Evolutionary conservation across 768 basidiomycete species (phyloP).

Genomic region (Wakefieldia striispora): DNA sequence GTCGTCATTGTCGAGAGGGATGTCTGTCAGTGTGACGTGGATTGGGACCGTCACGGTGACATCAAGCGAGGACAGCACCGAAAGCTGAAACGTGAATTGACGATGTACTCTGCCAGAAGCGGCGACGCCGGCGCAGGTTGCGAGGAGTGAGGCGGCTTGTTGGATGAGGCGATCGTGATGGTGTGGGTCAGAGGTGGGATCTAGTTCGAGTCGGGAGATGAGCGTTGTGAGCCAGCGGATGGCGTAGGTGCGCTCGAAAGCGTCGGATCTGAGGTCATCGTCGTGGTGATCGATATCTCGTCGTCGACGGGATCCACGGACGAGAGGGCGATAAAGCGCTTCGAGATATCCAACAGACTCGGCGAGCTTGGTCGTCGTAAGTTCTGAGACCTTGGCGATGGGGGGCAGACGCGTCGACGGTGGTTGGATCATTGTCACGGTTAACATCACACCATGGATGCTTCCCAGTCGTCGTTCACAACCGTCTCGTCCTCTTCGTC

Average conservation of each 20-base stretch:
- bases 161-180: conserved; percentile 42
- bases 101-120: conserved; percentile 60
- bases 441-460: conserved; percentile 9
- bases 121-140: conserved; percentile 60
- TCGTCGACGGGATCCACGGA: conserved; percentile 56
- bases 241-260: conserved; percentile 67
- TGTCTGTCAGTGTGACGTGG: conserved; percentile 56
- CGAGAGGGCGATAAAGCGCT: conserved; percentile 56
- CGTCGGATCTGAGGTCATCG: conserved; percentile 46
- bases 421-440: conserved; percentile 17
- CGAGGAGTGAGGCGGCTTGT: conserved; percentile 59
- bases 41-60: conserved; percentile 8
- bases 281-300: not conserved
- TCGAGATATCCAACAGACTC: conserved; percentile 50
- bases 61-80: too few relatives aligned
- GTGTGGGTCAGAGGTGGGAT: not conserved
- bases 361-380: conserved; percentile 37
- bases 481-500: not conserved
- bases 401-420: conserved; percentile 58
- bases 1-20: conserved; percentile 67
- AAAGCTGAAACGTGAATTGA: conserved; percentile 43
- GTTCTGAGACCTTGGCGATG: conserved; percentile 42
- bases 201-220: conserved; percentile 43
- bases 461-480: conserved; percentile 1
- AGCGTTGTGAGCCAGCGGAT: conserved; percentile 75